Conservation (phyloP, 1,139 yeast genomes). For the Debaryomyces singareniensis region DNA sequence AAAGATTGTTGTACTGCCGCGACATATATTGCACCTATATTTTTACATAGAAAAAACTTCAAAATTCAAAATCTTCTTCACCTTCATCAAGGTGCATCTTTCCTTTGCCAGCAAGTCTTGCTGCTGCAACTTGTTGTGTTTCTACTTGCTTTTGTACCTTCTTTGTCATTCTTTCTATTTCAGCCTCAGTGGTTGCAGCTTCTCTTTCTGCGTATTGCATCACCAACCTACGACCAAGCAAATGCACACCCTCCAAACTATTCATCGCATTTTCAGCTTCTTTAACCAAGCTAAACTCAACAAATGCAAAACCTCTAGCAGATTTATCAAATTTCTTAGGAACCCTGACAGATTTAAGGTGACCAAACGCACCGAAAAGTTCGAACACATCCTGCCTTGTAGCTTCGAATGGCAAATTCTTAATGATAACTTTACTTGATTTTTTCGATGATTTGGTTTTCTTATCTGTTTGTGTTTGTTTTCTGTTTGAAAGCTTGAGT, state of each 20-base stretch:
- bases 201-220: conserved; percentile 89
- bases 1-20: too few species aligned
- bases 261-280: conserved; percentile 97
- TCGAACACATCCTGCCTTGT: conserved; percentile 87
- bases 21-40: too few species aligned
- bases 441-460: conserved; percentile 28
- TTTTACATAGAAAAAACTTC: too few species aligned
- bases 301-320: conserved; percentile 97
- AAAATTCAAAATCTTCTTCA: too few species aligned
- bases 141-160: conserved; percentile 78
- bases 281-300: conserved; percentile 79
- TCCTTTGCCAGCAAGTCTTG: conserved; percentile 69
- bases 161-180: conserved; percentile 82
- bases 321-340: conserved; percentile 94
- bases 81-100: conserved; percentile 66
- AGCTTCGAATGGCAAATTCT: conserved; percentile 96
- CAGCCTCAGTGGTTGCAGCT: conserved; percentile 79
- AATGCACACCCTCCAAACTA: conserved; percentile 91
- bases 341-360: conserved; percentile 87
- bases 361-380: conserved; percentile 89
- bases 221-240: conserved; percentile 92
- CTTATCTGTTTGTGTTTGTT: conserved; percentile 27
- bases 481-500: conserved; percentile 80
- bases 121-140: conserved; percentile 68
- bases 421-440: conserved; percentile 77